Conservation (phyloP, 805 yeast species). For the Komagataella kurtzmanii region DNA sequence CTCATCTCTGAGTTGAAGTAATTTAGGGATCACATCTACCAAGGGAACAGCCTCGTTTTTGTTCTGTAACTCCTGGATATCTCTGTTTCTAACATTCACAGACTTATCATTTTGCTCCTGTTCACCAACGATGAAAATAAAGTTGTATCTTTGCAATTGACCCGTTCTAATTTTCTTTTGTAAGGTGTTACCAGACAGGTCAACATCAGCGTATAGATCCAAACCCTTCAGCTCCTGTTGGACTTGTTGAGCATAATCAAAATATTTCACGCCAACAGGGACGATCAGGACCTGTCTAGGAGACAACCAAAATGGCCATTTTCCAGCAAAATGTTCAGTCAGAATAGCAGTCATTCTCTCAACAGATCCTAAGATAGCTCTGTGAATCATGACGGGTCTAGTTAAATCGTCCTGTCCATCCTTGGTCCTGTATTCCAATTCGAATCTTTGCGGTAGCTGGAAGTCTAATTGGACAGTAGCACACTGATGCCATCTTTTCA, state of each 20-base stretch:
- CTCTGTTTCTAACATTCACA: constrained; percentile 96
- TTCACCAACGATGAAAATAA: constrained; percentile 94
- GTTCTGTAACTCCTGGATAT: constrained; percentile 82
- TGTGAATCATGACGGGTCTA: constrained; percentile 98
- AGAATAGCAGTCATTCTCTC: constrained; percentile 99
- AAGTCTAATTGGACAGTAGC: constrained; percentile 98
- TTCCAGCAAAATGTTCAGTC: constrained; percentile 97
- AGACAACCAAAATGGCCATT: constrained; percentile 99
- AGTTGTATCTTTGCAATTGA: constrained; percentile 88
- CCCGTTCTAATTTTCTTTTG: constrained; percentile 98
- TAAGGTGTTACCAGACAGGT: constrained; percentile 87
- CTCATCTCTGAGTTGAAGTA: constrained; percentile 52
- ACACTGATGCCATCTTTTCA: constrained; percentile 96
- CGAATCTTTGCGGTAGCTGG: constrained; percentile 94
- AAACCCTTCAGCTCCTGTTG: constrained; percentile 52
- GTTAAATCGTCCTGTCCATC: constrained; percentile 43
- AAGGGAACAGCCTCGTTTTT: constrained; percentile 76
- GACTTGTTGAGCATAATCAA: constrained; percentile 78
- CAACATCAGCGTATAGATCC: constrained; percentile 88
- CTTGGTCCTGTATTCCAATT: constrained; percentile 71
- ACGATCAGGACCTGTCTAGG: constrained; percentile 95
- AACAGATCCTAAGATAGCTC: constrained; percentile 96
- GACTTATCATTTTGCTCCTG: constrained; percentile 69
- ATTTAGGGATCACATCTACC: constrained; percentile 57
- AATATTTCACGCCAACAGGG: constrained; percentile 92